Percentiles rank a stretch among this genome's conserved stretches.
phyloP scores from a whole-genome alignment of 495 filamentous ascomycete species.

The Podospora appendiculata region DNA sequence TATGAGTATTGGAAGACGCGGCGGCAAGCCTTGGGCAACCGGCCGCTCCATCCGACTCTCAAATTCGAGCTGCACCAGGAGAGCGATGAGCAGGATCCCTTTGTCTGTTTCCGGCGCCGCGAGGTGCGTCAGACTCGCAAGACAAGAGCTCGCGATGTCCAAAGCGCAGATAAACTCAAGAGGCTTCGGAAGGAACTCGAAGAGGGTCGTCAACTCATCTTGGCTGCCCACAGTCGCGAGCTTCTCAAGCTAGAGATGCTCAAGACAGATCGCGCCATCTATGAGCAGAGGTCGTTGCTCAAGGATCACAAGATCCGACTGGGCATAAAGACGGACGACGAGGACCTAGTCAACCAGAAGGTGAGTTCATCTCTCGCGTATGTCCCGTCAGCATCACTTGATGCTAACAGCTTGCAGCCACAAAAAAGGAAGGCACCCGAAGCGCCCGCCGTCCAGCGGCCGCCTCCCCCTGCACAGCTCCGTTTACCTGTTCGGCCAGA shows the following conservation, averaged over 20 bases:
- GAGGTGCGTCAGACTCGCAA: constrained; percentile 93
- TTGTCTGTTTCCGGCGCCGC: constrained; percentile 94
- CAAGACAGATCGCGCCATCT: constrained; percentile 62
- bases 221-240: constrained; percentile 71
- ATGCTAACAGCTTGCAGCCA: constrained; percentile 30
- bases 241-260: constrained; percentile 69
- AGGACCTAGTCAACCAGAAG: constrained; percentile 91
- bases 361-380: constrained; percentile 39
- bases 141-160: constrained; percentile 86
- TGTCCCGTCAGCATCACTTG: background rate
- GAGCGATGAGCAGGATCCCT: constrained; percentile 92
- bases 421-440: constrained; percentile 65
- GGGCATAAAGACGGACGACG: constrained; percentile 85
- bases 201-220: constrained; percentile 73
- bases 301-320: constrained; percentile 84
- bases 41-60: constrained; percentile 60
- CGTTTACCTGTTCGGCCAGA: constrained; percentile 64
- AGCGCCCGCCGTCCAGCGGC: constrained; percentile 44
- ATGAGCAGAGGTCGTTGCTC: constrained; percentile 68
- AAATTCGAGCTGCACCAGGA: constrained; percentile 92
- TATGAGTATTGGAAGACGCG: constrained; percentile 86
- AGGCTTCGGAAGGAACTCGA: constrained; percentile 87
- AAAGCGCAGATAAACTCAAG: constrained; percentile 90
- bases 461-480: constrained; percentile 42
- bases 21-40: constrained; percentile 58